These are phyloP conservation scores for Mariannaea sp. DNA, from an alignment of 2,329 filamentous ascomycete species.

Conservation along the genomic window DNA sequence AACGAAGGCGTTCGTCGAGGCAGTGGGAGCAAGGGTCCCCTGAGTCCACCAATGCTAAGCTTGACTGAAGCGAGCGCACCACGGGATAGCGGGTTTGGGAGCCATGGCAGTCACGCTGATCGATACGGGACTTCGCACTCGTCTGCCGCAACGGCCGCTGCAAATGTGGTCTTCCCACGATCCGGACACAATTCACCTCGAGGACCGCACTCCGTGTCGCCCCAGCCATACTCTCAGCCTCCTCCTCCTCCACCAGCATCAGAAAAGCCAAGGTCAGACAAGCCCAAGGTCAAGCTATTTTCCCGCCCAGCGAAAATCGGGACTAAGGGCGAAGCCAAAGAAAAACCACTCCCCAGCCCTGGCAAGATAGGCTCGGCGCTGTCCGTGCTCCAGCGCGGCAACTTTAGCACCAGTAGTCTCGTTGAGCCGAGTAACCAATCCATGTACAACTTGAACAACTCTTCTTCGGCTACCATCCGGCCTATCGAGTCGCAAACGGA, in stretches of 20 bases:
- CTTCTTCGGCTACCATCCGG: constrained; percentile 77
- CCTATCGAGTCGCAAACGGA: constrained; percentile 58
- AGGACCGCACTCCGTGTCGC: constrained; percentile 42
- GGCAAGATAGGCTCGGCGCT: constrained; percentile 71
- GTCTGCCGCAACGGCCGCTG: constrained; percentile 69
- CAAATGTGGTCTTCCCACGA: constrained; percentile 74
- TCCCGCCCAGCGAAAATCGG: constrained; percentile 77
- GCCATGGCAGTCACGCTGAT: constrained; percentile 56
- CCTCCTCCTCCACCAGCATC: constrained; percentile 49
- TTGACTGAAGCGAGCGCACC: constrained; percentile 68
- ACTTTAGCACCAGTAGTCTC: constrained; percentile 74
- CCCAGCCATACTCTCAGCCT: constrained; percentile 44
- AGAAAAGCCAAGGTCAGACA: constrained; percentile 69
- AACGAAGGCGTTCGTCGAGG: constrained; percentile 51
- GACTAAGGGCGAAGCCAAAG: constrained; percentile 68
- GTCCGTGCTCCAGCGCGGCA: constrained; percentile 66
- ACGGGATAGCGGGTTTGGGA: constrained; percentile 58
- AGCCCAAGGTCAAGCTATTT: constrained; percentile 81
- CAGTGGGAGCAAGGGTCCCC: constrained; percentile 54
- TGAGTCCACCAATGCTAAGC: constrained; percentile 66
- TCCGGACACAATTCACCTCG: constrained; percentile 61
- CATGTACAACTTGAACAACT: constrained; percentile 76
- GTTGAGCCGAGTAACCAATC: constrained; percentile 65
- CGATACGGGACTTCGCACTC: constrained; percentile 60
- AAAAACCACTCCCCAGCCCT: constrained; percentile 73